A percentile compares a stretch with the other conserved stretches of the same genome.
These are phyloP conservation scores for Candida sphagnicola DNA, from an alignment of 805 yeast species.

Conservation along the genomic window DNA sequence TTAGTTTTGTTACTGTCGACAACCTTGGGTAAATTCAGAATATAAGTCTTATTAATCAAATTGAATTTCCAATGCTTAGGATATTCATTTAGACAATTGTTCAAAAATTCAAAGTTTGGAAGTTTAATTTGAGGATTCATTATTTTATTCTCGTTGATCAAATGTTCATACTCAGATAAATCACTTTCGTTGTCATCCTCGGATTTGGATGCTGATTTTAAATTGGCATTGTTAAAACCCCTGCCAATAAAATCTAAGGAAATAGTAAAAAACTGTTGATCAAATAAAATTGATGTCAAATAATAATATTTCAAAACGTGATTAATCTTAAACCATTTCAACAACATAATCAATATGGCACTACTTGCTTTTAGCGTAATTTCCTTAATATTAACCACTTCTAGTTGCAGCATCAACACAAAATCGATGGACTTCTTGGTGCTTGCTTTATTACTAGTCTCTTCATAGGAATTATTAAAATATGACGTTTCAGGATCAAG, in stretches of 20 bases:
- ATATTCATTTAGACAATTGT: slow-evolving; percentile 24
- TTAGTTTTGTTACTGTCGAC: slow-evolving; percentile 24
- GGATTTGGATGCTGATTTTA: slow-evolving; percentile 19
- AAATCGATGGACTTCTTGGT: slow-evolving; percentile 17
- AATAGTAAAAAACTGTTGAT: slow-evolving; percentile 51
- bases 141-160: slow-evolving; percentile 34
- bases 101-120: slow-evolving; percentile 34
- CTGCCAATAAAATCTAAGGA: slow-evolving; percentile 29
- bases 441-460: slow-evolving; percentile 9
- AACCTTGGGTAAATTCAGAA: slow-evolving; percentile 22
- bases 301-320: slow-evolving; percentile 81
- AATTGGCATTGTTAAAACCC: slow-evolving; percentile 32
- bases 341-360: slow-evolving; percentile 47
- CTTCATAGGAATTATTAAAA: slow-evolving; percentile 11
- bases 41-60: slow-evolving; percentile 27
- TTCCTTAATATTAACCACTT: slow-evolving; percentile 59
- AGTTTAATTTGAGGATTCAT: slow-evolving; percentile 34
- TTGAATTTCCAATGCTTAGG: slow-evolving; percentile 13
- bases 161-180: slow-evolving; percentile 26
- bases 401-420: slow-evolving; percentile 42
- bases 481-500: slow-evolving; percentile 29
- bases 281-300: slow-evolving; percentile 67
- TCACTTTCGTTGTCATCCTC: slow-evolving; percentile 8
- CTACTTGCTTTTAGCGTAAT: slow-evolving; percentile 56
- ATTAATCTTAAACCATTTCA: slow-evolving; percentile 74